Conservation (phyloP, 305 asterid genomes). For the Fraxinus sp. region DNA sequence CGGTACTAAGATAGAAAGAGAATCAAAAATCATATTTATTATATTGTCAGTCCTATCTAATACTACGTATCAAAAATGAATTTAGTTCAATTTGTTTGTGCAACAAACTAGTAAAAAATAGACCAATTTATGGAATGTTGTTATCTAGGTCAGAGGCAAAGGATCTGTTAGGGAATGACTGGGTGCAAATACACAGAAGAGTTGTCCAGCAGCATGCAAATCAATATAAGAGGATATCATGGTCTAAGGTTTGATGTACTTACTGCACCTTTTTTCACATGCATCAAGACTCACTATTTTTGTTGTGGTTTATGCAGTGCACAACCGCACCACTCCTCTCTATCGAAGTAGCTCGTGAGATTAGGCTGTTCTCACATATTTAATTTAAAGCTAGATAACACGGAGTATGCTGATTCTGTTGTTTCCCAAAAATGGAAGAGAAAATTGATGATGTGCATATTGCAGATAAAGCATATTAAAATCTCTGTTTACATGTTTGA, state of each 20-base stretch:
- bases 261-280: background rate
- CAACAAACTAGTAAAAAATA: background rate
- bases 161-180: slow-evolving; percentile 90
- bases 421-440: background rate
- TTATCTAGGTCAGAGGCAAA: slow-evolving; percentile 85
- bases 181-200: slow-evolving; percentile 97
- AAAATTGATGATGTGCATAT: background rate
- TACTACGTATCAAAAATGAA: background rate
- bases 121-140: slow-evolving; percentile 4
- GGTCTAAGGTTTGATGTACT: slow-evolving; percentile 71
- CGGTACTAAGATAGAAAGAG: background rate
- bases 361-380: background rate
- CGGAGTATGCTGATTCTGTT: background rate
- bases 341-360: background rate
- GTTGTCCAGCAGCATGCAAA: slow-evolving; percentile 96
- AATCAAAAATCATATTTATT: background rate
- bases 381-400: background rate
- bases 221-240: slow-evolving; percentile 92
- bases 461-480: background rate
- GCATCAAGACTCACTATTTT: background rate
- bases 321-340: background rate
- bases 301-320: background rate
- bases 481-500: background rate
- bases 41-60: background rate
- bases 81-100: background rate